phyloP scores from a whole-genome alignment of 805 yeast species.

The Kodamaea kakaduensis region DNA sequence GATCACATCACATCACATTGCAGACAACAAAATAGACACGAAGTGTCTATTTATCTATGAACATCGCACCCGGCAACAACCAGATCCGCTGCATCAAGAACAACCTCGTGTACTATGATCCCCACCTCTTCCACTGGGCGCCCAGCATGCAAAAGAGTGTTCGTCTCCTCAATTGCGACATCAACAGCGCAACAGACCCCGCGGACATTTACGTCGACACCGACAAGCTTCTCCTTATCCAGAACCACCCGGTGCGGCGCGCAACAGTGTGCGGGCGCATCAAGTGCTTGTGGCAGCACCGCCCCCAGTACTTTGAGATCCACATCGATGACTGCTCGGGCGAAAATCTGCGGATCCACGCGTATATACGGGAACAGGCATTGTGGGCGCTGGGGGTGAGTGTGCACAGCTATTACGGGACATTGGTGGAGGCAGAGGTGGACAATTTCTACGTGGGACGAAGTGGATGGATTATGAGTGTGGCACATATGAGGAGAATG shows the following conservation, averaged over 20 bases:
- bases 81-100: conserved; percentile 19
- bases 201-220: conserved; percentile 3
- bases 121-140: conserved; percentile 32
- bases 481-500: neutral
- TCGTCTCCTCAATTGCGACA: conserved; percentile 31
- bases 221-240: conserved; percentile 15
- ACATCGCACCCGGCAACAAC: conserved; percentile 33
- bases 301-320: conserved; percentile 13
- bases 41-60: conserved; percentile 13
- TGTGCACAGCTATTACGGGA: conserved; percentile 19
- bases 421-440: conserved; percentile 25
- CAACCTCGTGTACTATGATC: conserved; percentile 24
- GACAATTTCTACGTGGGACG: conserved; percentile 6
- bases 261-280: conserved; percentile 27
- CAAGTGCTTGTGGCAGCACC: conserved; percentile 11
- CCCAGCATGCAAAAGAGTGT: conserved; percentile 19
- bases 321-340: conserved; percentile 36
- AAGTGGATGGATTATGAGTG: conserved; percentile 5
- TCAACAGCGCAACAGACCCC: conserved; percentile 14
- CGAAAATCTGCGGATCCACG: conserved; percentile 22
- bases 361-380: conserved; percentile 14
- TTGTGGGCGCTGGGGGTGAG: conserved; percentile 15
- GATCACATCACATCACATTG: no score
- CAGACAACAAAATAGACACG: no score
- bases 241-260: conserved; percentile 32